Evolutionary conservation across 225 moss, liverwort and hornwort genomes (phyloP), one percentile per base, ranked within the genome.

Genomic region (Physcomitrium patens): DNA sequence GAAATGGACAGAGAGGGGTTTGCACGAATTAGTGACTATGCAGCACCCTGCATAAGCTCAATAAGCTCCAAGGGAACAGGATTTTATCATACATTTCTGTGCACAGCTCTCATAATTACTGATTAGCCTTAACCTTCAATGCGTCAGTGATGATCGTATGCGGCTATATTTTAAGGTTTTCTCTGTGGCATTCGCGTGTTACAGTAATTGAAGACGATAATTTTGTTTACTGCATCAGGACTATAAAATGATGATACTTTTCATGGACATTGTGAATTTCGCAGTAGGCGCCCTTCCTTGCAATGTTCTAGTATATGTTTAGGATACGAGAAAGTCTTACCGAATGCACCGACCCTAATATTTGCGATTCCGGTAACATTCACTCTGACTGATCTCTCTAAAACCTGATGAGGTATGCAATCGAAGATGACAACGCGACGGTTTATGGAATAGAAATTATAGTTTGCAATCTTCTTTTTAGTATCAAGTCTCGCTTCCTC

Each of bases 121-220:
- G 9, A 42, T 23, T 23, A 22, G 41, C 48, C 63, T 7, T 4
- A 52, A 44, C 7, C 31, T 37, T 4, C 4, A 37, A 37, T 37
- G n/a, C 50, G 8, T 51, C 15, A 51, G 37, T 3, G 6, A 41
- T 43, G 11, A 53, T 53, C 43, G 24, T 24, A 49, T 64, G 16
- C 41, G 27, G 20, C 9, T 6, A 9, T 72, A 20, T 3, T 63
- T 14, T 17, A 20, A 37, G 51, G 31, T 42, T 51, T 73, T 42
- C 42, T 23, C 53, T 20, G n/a, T 53, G 64, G 63, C 43, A 73
- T 42, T 41, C 22, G 73, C 10, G 71, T 28, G 60, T 16, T 53
- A n/a, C 15, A 57, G 59, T 46, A 59, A 62, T 20, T 31, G 41
- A 31, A 50, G 56, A 11, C 9, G 20, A 10, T 23, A 56, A 16